Conservation (phyloP, 352 stramenopile species). For the Globisporangium splendens region DNA sequence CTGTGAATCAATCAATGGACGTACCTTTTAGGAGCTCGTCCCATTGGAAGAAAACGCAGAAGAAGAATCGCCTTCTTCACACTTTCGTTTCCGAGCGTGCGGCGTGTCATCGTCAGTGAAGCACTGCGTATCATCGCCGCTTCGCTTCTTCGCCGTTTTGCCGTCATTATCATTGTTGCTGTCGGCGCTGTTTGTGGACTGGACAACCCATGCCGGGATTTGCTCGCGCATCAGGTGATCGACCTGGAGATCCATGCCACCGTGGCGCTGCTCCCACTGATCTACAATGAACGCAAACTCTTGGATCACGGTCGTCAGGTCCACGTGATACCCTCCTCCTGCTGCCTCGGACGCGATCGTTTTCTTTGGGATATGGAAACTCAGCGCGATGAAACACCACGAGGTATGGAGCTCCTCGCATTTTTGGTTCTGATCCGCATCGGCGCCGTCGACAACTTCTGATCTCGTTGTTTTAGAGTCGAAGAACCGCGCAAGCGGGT, state of each 20-base stretch:
- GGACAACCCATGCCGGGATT: conserved; percentile 63
- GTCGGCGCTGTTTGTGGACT: conserved; percentile 25
- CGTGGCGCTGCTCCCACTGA: conserved; percentile 68
- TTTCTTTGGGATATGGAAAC: conserved; percentile 46
- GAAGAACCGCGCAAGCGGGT: conserved; percentile 84
- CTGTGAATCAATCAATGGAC: neutral
- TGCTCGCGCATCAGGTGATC: conserved; percentile 54
- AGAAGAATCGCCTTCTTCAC: conserved; percentile 5
- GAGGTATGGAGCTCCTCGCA: conserved; percentile 35
- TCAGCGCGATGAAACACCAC: conserved; percentile 78
- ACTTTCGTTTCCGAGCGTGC: conserved; percentile 19
- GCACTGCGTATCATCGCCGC: conserved; percentile 14
- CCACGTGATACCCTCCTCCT: conserved; percentile 34
- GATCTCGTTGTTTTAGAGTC: conserved; percentile 33
- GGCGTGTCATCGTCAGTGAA: conserved; percentile 30
- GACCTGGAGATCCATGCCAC: conserved; percentile 81
- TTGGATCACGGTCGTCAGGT: conserved; percentile 67
- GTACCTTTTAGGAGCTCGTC: neutral
- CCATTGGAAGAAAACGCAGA: too few species aligned
- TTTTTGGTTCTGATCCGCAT: neutral
- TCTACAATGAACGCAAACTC: conserved; percentile 76
- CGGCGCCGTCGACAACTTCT: conserved; percentile 1
- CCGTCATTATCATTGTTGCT: neutral
- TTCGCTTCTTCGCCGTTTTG: conserved; percentile 15
- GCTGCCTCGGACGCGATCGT: neutral